Evolutionary conservation across 1,284 basidiomycete genomes (phyloP).

Genomic region (Kalmanozyma brasiliensis): DNA sequence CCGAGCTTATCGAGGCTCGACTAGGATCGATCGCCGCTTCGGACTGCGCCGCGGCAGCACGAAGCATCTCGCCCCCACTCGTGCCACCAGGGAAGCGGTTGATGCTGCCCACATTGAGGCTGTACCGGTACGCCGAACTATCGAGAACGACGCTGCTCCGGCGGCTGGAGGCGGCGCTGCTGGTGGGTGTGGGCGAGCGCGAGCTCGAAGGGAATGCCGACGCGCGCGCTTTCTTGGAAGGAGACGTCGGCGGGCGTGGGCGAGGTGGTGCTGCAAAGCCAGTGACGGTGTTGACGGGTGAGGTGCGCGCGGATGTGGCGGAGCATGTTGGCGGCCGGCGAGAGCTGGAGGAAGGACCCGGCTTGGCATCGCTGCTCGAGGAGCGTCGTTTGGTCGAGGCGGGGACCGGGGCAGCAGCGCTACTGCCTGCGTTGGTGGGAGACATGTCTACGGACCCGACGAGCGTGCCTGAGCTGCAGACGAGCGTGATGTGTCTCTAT

Average conservation of each 20-base stretch:
- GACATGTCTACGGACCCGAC: too few relatives aligned
- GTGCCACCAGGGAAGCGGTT: conserved; percentile 14
- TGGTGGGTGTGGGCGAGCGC: conserved; percentile 7
- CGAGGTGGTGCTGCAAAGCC: conserved; percentile 2
- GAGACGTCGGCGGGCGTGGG: neutral
- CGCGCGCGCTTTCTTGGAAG: neutral
- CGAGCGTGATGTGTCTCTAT: too few relatives aligned
- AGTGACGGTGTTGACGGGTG: neutral
- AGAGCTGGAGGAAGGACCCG: neutral
- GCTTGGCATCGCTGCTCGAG: neutral
- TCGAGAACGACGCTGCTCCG: conserved; percentile 29
- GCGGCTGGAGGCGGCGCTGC: conserved; percentile 17
- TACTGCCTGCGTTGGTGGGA: too few relatives aligned
- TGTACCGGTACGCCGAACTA: conserved; percentile 23
- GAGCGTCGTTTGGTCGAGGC: too few relatives aligned
- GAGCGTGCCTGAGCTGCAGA: too few relatives aligned
- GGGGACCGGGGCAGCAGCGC: too few relatives aligned
- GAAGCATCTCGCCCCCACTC: conserved; percentile 7
- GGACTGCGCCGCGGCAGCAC: too few relatives aligned
- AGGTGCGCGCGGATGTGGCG: neutral
- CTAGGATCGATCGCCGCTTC: too few relatives aligned
- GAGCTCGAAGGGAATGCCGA: neutral
- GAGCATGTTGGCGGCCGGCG: neutral
- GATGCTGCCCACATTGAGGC: conserved; percentile 22
- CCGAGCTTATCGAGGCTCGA: conserved; percentile 13